phyloP scores from a whole-genome alignment of 2,329 filamentous ascomycete genomes.

The Ampelomyces quisqualis region DNA sequence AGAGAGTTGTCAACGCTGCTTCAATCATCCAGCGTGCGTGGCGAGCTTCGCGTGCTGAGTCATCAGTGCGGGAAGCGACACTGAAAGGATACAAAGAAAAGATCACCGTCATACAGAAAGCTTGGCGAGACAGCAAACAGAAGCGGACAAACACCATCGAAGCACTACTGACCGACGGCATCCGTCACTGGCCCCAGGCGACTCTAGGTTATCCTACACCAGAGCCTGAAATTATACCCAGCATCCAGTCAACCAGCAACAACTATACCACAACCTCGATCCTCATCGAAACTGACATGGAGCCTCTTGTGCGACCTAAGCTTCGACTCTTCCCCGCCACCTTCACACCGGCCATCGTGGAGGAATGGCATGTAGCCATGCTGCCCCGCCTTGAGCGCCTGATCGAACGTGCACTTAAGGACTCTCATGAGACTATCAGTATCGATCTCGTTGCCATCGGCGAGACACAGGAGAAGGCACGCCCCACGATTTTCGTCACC shows the following conservation, averaged over 20 bases:
- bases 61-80: slow-evolving; percentile 20
- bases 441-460: slow-evolving; percentile 76
- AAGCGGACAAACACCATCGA: slow-evolving; percentile 32
- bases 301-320: slow-evolving; percentile 33
- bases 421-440: slow-evolving; percentile 73
- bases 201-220: slow-evolving; percentile 38
- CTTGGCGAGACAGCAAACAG: slow-evolving; percentile 41
- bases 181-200: slow-evolving; percentile 39
- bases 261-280: slow-evolving; percentile 33
- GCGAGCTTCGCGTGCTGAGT: slow-evolving; percentile 30
- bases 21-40: slow-evolving; percentile 41
- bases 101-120: slow-evolving; percentile 42
- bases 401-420: slow-evolving; percentile 68
- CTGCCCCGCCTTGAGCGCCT: slow-evolving; percentile 74
- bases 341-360: slow-evolving; percentile 63
- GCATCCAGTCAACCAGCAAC: slow-evolving; percentile 20
- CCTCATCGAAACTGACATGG: slow-evolving; percentile 38
- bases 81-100: slow-evolving; percentile 44
- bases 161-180: slow-evolving; percentile 34
- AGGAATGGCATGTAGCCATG: slow-evolving; percentile 69
- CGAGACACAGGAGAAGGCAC: slow-evolving; percentile 63
- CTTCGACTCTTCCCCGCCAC: slow-evolving; percentile 48
- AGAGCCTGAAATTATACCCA: slow-evolving; percentile 30
- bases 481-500: slow-evolving; percentile 73
- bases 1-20: slow-evolving; percentile 33